Evolutionary conservation across 2,329 filamentous ascomycete genomes (phyloP).

Genomic region (Lithohypha guttulata): DNA sequence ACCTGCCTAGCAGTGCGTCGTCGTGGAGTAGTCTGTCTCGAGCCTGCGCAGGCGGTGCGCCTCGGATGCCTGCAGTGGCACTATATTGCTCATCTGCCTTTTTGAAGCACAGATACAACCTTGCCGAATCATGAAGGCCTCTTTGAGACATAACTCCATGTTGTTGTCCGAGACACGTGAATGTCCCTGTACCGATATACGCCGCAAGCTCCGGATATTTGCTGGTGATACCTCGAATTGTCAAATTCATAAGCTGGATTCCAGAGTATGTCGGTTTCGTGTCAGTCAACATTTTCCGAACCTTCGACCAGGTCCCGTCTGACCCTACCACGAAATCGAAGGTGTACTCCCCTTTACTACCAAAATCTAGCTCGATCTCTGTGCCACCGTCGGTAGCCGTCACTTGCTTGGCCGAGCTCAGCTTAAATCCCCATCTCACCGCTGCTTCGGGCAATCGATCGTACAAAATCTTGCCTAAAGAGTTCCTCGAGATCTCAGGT

Average conservation of each 20-base stretch:
- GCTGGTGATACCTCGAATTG: constrained; percentile 17
- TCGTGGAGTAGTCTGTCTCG: constrained; percentile 13
- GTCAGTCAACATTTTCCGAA: constrained; percentile 20
- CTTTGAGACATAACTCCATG: constrained; percentile 24
- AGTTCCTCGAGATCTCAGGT: constrained; percentile 24
- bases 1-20: constrained; percentile 11
- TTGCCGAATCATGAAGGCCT: constrained; percentile 19
- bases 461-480: constrained; percentile 22
- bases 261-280: constrained; percentile 20
- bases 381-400: neutral
- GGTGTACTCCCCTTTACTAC: neutral
- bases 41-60: constrained; percentile 4
- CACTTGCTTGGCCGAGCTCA: constrained; percentile 13
- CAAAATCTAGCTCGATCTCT: constrained; percentile 10
- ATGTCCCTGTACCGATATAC: constrained; percentile 22
- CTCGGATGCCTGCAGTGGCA: constrained; percentile 9
- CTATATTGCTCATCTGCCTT: constrained; percentile 17
- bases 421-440: constrained; percentile 22
- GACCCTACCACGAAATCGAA: constrained; percentile 11
- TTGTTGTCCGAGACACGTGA: constrained; percentile 21
- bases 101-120: constrained; percentile 23
- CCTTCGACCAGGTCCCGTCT: constrained; percentile 24
- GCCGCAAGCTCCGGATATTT: constrained; percentile 21
- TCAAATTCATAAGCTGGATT: constrained; percentile 8
- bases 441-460: constrained; percentile 19